Evolutionary conservation across 495 filamentous ascomycete genomes (phyloP).

Genomic region (Poronia punctata): DNA sequence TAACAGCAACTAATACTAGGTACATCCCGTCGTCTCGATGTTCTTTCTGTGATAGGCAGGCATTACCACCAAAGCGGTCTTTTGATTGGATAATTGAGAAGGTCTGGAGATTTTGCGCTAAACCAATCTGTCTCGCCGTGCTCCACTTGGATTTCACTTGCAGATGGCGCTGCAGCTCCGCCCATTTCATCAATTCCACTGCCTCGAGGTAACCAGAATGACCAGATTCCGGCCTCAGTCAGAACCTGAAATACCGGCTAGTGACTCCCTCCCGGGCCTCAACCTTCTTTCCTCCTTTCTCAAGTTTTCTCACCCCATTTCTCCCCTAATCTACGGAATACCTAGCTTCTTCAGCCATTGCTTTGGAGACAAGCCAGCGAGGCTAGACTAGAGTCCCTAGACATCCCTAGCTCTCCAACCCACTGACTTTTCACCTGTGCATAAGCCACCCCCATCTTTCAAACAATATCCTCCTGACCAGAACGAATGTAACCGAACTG

Average conservation of each 20-base stretch:
- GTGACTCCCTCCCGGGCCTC: slow-evolving; percentile 40
- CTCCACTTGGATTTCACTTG: slow-evolving; percentile 9
- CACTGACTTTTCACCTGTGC: too few species aligned
- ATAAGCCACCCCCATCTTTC: too few species aligned
- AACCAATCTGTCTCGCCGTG: slow-evolving; percentile 10
- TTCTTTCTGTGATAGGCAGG: neutral
- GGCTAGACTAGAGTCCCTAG: too few species aligned
- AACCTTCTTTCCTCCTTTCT: slow-evolving; percentile 18
- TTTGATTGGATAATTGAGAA: neutral
- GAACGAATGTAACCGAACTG: too few species aligned
- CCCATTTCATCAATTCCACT: slow-evolving; percentile 20
- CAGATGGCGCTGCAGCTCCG: slow-evolving; percentile 21
- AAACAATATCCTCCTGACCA: too few species aligned
- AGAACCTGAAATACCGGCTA: slow-evolving; percentile 42
- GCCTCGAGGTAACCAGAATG: slow-evolving; percentile 8
- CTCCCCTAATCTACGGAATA: slow-evolving; percentile 12
- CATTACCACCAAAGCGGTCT: neutral
- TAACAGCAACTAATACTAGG: slow-evolving; percentile 3
- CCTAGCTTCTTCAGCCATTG: slow-evolving; percentile 13
- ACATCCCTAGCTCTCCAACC: too few species aligned
- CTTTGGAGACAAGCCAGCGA: slow-evolving; percentile 16
- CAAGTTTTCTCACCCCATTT: slow-evolving; percentile 19
- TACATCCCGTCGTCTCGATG: too few species aligned
- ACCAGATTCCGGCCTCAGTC: slow-evolving; percentile 8
- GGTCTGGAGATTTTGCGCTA: neutral